Evolutionary conservation across 768 basidiomycete genomes (phyloP).

Genomic region (Phanerodontia chrysosporium): DNA sequence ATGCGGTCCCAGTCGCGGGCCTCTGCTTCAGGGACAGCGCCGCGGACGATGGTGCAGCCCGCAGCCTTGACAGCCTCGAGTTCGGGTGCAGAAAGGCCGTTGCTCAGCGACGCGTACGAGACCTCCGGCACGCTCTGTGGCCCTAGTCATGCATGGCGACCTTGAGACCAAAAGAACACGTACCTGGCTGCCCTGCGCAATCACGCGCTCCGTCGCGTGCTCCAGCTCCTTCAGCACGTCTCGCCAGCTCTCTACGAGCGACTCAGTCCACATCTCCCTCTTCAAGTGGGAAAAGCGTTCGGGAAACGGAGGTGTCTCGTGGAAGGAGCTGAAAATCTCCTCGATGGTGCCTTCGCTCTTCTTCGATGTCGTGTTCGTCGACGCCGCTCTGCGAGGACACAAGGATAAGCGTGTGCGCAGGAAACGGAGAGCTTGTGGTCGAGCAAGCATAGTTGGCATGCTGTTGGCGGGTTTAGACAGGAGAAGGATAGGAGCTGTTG

Average conservation of each 20-base stretch:
- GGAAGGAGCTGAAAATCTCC: conserved; percentile 43
- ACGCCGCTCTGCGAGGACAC: background rate
- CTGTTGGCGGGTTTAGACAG: no score
- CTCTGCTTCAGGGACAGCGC: conserved; percentile 55
- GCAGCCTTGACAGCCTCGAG: conserved; percentile 41
- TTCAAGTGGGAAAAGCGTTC: conserved; percentile 59
- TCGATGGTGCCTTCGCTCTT: conserved; percentile 36
- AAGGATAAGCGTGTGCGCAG: background rate
- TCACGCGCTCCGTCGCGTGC: conserved; percentile 43
- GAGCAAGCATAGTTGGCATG: background rate
- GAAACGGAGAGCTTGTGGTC: background rate
- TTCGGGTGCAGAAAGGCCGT: conserved; percentile 44
- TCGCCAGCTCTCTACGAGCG: conserved; percentile 48
- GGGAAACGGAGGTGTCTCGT: conserved; percentile 41
- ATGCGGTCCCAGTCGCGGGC: conserved; percentile 55
- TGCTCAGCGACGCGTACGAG: conserved; percentile 37
- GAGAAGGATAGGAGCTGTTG: no score
- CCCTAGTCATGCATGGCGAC: background rate
- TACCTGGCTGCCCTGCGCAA: conserved; percentile 43
- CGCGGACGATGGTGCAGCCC: conserved; percentile 55
- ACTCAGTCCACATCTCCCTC: conserved; percentile 43
- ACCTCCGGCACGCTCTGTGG: conserved; percentile 50
- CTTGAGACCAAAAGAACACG: conserved; percentile 8
- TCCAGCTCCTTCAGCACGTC: conserved; percentile 49
- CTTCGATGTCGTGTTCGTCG: conserved; percentile 17